A percentile compares a stretch with the other conserved stretches of the same genome.
These are phyloP conservation scores for Solanum hybrid DNA, from an alignment of 305 asterid species.

Conservation along the genomic window DNA sequence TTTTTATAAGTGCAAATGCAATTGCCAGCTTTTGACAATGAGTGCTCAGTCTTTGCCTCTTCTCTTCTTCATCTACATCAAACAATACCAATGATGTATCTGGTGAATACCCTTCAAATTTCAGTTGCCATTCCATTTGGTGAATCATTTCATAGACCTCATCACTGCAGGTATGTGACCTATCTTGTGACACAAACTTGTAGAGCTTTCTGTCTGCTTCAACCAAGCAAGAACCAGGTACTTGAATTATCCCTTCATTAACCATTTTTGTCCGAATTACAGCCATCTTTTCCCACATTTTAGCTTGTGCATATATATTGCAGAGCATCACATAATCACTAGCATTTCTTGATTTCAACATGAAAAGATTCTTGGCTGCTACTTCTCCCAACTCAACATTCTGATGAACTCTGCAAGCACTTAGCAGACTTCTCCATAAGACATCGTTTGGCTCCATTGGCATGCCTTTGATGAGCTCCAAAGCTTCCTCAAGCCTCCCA, in stretches of 20 bases:
- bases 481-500: conserved; percentile 45
- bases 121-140: conserved; percentile 91
- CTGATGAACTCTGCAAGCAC: conserved; percentile 51
- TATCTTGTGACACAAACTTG: conserved; percentile 57
- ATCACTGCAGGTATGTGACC: conserved; percentile 22
- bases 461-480: conserved; percentile 48
- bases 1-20: conserved; percentile 52
- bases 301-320: conserved; percentile 49
- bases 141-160: conserved; percentile 60
- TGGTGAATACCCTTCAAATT: conserved; percentile 62
- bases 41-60: conserved; percentile 39
- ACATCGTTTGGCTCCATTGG: conserved; percentile 55
- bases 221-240: conserved; percentile 48
- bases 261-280: conserved; percentile 33
- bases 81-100: conserved; percentile 50
- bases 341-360: conserved; percentile 32
- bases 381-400: conserved; percentile 44
- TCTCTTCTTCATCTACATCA: conserved; percentile 64
- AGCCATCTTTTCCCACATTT: conserved; percentile 50
- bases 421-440: conserved; percentile 65
- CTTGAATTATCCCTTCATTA: conserved; percentile 28
- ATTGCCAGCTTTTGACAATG: conserved; percentile 80
- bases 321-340: conserved; percentile 57
- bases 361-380: conserved; percentile 36
- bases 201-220: conserved; percentile 42